Percentiles rank a stretch among this genome's conserved stretches.
Conservation (phyloP, 768 basidiomycete genomes). For the Boletus tylopilopsis region DNA sequence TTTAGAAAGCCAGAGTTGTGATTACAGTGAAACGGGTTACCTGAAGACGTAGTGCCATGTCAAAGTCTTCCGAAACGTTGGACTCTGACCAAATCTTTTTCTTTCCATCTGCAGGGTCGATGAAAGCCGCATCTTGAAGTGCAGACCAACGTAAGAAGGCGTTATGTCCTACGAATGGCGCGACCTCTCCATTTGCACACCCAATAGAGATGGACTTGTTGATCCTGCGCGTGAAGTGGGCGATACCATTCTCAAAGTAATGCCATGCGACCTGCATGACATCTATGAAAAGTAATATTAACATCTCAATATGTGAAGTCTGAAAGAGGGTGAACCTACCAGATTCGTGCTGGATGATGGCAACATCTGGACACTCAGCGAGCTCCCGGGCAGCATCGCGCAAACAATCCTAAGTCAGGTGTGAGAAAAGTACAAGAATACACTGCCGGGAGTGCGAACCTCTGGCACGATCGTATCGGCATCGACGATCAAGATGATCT, state of each 20-base stretch:
- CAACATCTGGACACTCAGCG: conserved; percentile 77
- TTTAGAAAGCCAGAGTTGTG: conserved; percentile 55
- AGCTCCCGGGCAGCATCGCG: conserved; percentile 87
- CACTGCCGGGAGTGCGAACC: conserved; percentile 27
- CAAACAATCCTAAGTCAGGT: conserved; percentile 66
- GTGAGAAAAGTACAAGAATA: neutral
- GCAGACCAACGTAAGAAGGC: conserved; percentile 90
- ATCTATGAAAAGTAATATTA: conserved; percentile 38
- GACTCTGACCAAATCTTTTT: conserved; percentile 70
- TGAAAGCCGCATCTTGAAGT: conserved; percentile 80
- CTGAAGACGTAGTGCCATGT: conserved; percentile 62
- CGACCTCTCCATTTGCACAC: conserved; percentile 73
- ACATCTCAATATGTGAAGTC: conserved; percentile 8
- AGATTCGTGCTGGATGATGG: conserved; percentile 90
- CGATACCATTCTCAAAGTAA: conserved; percentile 89
- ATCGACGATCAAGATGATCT: conserved; percentile 81
- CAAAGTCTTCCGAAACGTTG: conserved; percentile 67
- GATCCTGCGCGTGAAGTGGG: conserved; percentile 90
- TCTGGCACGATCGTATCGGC: conserved; percentile 85
- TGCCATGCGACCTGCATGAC: conserved; percentile 89
- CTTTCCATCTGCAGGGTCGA: conserved; percentile 52
- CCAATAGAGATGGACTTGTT: conserved; percentile 80
- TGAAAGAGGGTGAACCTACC: conserved; percentile 33
- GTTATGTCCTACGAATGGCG: conserved; percentile 82
- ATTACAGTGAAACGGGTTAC: conserved; percentile 14